phyloP scores from a whole-genome alignment of 108 stramenopile species.

The Fistulifera solaris region DNA sequence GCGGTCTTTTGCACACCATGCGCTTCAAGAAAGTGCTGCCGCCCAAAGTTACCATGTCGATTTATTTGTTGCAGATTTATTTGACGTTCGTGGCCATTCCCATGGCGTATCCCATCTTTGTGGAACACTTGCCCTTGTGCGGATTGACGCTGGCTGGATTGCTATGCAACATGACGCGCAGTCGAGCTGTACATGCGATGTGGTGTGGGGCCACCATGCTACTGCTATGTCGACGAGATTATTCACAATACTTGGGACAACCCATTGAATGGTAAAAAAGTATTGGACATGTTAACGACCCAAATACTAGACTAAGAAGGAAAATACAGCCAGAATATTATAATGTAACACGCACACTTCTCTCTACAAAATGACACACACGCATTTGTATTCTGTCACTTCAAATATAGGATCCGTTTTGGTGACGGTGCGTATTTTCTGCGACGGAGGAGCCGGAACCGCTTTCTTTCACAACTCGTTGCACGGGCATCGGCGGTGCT shows the following conservation, averaged over 20 bases:
- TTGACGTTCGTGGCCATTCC: conserved; percentile 25
- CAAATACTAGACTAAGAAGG: too few species aligned
- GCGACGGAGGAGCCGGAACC: too few species aligned
- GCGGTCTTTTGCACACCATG: conserved; percentile 32
- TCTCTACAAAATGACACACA: too few species aligned
- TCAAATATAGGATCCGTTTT: too few species aligned
- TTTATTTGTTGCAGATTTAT: conserved; percentile 33
- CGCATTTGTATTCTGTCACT: too few species aligned
- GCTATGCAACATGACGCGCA: conserved; percentile 25
- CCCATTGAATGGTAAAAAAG: too few species aligned
- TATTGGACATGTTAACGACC: too few species aligned
- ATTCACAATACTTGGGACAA: too few species aligned
- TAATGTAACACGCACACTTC: too few species aligned
- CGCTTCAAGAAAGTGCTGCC: conserved; percentile 36
- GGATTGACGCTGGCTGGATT: conserved; percentile 16
- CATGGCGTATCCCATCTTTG: conserved; percentile 22
- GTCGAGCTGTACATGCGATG: conserved; percentile 15
- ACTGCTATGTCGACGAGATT: too few species aligned
- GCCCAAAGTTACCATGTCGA: conserved; percentile 26
- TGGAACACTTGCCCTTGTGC: conserved; percentile 13
- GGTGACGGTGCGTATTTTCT: too few species aligned
- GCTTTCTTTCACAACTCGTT: not conserved
- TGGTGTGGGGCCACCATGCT: conserved; percentile 20
- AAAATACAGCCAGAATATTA: too few species aligned
- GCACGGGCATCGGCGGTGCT: not conserved